Evolutionary conservation across 192 early-diverging fungal genomes (phyloP).

Genomic region (Cetraspora pellucida): DNA sequence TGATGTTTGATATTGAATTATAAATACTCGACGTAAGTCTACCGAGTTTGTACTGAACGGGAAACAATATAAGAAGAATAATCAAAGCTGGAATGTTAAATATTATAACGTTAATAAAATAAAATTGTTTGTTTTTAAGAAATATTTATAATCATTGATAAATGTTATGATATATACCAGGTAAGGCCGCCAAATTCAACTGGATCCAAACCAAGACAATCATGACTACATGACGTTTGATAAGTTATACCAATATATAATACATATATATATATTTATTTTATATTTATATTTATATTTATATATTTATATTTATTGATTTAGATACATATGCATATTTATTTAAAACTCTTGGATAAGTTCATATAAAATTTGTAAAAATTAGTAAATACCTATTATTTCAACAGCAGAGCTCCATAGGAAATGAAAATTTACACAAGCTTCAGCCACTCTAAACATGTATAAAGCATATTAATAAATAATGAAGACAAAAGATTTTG

Average conservation of each 20-base stretch:
- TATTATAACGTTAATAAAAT: constrained; percentile 1
- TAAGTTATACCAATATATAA: too few relatives aligned
- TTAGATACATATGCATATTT: background rate
- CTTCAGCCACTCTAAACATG: constrained; percentile 57
- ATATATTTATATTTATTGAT: background rate
- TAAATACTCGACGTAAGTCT: constrained; percentile 49
- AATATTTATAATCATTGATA: background rate
- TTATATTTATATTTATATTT: too few relatives aligned
- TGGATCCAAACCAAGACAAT: constrained; percentile 58
- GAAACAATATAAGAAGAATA: constrained; percentile 58
- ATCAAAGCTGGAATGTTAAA: constrained; percentile 37
- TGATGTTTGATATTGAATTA: constrained; percentile 57
- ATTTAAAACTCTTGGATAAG: background rate
- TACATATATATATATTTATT: too few relatives aligned
- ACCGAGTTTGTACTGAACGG: constrained; percentile 65
- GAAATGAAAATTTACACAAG: constrained; percentile 70
- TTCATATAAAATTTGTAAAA: background rate
- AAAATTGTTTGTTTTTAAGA: background rate
- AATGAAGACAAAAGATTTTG: too few relatives aligned
- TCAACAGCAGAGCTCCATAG: constrained; percentile 73
- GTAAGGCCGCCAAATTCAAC: constrained; percentile 55
- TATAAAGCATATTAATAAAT: too few relatives aligned
- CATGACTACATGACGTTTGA: constrained; percentile 39
- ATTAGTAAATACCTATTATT: constrained; percentile 44
- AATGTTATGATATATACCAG: constrained; percentile 42